A percentile compares a stretch with the other conserved stretches of the same genome.
Evolutionary conservation across 176 grass and related monocot genomes (phyloP).

Genomic region (Chloris gayana): DNA sequence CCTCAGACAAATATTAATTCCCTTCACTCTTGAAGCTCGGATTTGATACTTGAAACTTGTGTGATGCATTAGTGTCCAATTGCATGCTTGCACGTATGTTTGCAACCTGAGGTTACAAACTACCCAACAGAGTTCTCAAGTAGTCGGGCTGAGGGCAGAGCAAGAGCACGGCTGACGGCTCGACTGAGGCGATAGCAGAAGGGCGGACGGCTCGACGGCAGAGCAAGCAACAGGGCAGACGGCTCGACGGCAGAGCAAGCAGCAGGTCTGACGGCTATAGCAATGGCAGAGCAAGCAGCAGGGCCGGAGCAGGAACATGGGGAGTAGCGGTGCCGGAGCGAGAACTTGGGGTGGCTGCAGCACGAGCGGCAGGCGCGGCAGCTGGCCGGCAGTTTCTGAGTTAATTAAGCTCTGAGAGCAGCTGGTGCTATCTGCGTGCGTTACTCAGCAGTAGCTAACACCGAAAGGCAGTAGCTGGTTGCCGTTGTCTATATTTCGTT

Average conservation of each 20-base stretch:
- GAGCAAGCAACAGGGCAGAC: too few species aligned
- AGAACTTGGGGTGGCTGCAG: too few species aligned
- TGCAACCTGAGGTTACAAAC: not conserved
- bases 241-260: too few species aligned
- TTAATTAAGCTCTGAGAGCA: constrained; percentile 28
- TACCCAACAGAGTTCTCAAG: not conserved
- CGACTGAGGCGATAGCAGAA: too few species aligned
- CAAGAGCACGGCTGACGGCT: too few species aligned
- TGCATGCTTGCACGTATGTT: not conserved
- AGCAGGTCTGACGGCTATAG: too few species aligned
- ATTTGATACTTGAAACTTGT: not conserved
- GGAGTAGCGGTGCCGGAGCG: too few species aligned
- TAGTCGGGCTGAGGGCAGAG: too few species aligned
- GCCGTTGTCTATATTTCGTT: not conserved
- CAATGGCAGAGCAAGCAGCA: too few species aligned
- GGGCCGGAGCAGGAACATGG: too few species aligned
- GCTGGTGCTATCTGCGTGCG: constrained; percentile 42
- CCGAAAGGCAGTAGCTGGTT: not conserved
- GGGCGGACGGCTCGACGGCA: too few species aligned
- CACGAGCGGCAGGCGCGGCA: too few species aligned
- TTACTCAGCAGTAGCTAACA: not conserved
- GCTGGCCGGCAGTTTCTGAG: constrained; percentile 19
- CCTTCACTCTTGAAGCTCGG: not conserved
- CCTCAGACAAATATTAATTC: not conserved
- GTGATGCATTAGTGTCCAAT: not conserved